These are phyloP conservation scores for Aleurites moluccanus DNA, from an alignment of 441 rosid genomes.

Conservation along the genomic window DNA sequence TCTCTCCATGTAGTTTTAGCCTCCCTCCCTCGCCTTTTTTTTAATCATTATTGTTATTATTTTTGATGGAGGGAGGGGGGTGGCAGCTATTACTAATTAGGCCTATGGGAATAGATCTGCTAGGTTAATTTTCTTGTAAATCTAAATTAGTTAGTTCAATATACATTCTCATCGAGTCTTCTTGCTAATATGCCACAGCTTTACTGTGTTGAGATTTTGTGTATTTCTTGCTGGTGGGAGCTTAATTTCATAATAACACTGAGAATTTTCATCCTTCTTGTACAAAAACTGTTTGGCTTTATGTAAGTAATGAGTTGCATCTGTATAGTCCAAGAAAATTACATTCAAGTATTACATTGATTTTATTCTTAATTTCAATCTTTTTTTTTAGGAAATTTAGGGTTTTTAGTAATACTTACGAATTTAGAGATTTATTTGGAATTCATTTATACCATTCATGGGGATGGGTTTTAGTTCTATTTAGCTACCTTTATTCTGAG, in stretches of 20 bases:
- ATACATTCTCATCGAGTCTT: background rate
- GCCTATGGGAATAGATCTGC: background rate
- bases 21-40: background rate
- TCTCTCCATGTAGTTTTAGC: background rate
- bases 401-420: no score
- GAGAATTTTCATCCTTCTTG: no score
- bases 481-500: no score
- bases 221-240: background rate
- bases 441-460: no score
- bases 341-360: no score
- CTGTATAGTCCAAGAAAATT: no score
- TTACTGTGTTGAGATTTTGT: background rate
- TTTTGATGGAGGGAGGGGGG: background rate
- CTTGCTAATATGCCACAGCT: background rate
- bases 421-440: no score
- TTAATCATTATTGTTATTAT: no score
- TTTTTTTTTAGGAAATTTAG: no score
- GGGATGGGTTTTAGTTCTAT: no score
- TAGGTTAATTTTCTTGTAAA: conserved; percentile 11
- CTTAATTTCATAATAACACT: conserved; percentile 1
- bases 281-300: background rate
- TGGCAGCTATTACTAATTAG: background rate
- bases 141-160: conserved; percentile 3
- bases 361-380: no score
- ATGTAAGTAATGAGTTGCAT: background rate